phyloP scores from a whole-genome alignment of 106 monocot species.

The Dioscorea zingiberensis region DNA sequence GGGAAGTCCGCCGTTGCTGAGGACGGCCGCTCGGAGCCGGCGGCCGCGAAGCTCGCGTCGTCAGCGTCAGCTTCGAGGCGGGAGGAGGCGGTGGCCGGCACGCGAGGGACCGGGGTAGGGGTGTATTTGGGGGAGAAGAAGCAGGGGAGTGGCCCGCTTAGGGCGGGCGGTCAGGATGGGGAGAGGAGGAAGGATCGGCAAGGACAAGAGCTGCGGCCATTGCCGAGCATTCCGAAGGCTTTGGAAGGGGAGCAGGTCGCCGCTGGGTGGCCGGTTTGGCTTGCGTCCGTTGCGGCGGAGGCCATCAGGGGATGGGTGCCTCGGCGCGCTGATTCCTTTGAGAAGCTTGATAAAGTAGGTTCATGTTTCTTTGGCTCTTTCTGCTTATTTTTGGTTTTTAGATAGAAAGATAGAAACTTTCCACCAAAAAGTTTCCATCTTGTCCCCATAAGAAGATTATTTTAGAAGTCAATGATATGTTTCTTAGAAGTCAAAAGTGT shows the following conservation, averaged over 20 bases:
- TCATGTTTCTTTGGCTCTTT: background rate
- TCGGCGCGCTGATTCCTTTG: conserved; percentile 21
- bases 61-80: conserved; percentile 13
- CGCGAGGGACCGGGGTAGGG: background rate
- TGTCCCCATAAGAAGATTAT: too few species aligned
- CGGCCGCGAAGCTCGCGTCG: conserved; percentile 3
- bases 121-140: conserved; percentile 8
- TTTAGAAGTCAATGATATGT: too few species aligned
- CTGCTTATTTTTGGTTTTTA: too few species aligned
- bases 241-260: conserved; percentile 75
- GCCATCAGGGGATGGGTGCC: conserved; percentile 92
- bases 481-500: too few species aligned
- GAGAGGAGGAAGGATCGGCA: conserved; percentile 57
- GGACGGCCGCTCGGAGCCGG: conserved; percentile 24
- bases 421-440: too few species aligned
- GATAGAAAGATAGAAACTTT: too few species aligned
- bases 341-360: conserved; percentile 11
- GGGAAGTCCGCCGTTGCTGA: conserved; percentile 59
- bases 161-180: conserved; percentile 7
- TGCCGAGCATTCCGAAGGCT: conserved; percentile 37
- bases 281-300: conserved; percentile 59
- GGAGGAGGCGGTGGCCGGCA: conserved; percentile 14
- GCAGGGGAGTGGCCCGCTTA: background rate
- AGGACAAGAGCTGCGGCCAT: conserved; percentile 16
- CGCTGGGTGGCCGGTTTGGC: conserved; percentile 78